Percentiles rank a stretch among this genome's conserved stretches.
Evolutionary conservation across 2,329 filamentous ascomycete species (phyloP).

Genomic region (Stagonosporopsis rhizophila): DNA sequence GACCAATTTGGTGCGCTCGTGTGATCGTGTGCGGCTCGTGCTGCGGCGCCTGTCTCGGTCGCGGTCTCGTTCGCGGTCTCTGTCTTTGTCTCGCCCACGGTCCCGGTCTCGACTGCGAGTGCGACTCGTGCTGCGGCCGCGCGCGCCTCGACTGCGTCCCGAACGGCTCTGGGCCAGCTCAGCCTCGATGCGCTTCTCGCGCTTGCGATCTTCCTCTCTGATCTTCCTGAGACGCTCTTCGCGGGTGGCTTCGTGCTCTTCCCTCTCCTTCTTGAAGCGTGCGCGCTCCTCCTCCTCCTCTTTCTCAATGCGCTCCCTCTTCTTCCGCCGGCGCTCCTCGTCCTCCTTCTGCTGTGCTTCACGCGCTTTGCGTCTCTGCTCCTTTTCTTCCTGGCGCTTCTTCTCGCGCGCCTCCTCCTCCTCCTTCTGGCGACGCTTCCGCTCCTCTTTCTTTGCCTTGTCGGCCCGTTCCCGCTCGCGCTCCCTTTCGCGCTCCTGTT

Average conservation of each 20-base stretch:
- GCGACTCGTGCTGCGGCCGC: constrained; percentile 38
- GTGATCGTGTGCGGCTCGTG: constrained; percentile 31
- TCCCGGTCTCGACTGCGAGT: constrained; percentile 32
- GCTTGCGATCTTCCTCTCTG: constrained; percentile 44
- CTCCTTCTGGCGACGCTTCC: constrained; percentile 58
- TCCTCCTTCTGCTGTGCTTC: constrained; percentile 42
- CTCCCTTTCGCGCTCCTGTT: constrained; percentile 67
- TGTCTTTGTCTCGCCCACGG: constrained; percentile 31
- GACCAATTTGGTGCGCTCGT: constrained; percentile 31
- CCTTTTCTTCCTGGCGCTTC: constrained; percentile 56
- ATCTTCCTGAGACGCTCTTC: constrained; percentile 52
- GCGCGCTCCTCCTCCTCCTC: constrained; percentile 59
- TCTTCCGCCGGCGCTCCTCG: constrained; percentile 41
- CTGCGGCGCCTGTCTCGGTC: constrained; percentile 33
- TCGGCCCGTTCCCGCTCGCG: constrained; percentile 61
- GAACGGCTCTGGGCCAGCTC: constrained; percentile 62
- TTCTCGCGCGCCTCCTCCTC: constrained; percentile 55
- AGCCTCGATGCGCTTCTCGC: constrained; percentile 49
- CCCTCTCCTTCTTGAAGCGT: constrained; percentile 54
- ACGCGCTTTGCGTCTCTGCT: constrained; percentile 45
- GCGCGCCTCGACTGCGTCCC: constrained; percentile 39
- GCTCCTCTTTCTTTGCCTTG: constrained; percentile 64
- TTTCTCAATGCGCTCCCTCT: constrained; percentile 40
- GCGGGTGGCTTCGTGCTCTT: constrained; percentile 53
- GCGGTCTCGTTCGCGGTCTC: constrained; percentile 33